Base-by-base conservation (phyloP, 768 basidiomycete species). In the Strobilomyces confusus region DNA sequence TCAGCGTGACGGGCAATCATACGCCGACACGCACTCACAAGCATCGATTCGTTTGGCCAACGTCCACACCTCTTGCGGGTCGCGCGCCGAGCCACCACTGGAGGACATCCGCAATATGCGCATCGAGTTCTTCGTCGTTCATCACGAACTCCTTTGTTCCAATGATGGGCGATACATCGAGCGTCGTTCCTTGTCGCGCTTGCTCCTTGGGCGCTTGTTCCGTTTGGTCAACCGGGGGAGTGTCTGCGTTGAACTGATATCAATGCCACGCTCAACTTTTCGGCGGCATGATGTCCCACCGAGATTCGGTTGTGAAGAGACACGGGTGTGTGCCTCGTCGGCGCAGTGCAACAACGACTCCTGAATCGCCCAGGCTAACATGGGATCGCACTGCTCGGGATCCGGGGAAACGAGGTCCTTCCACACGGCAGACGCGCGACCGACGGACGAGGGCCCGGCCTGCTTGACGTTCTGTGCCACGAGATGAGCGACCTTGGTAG, bases 11-110 rank as follows among this genome's bases (percentile, higher is more conserved):
- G 37, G 25, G 20, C 38, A 23, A 29, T 29, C 15, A 48, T 13
- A 42, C 14, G 22, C 15, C 12, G 12, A 42, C 5, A 30, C 51
- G 6, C 17, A 78, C 86, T 71, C 67, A 91, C 83, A 72, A 72
- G 76, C 92, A 92, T 46, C 91, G 76, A 51, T 75, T 61, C 4
- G 84, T 72, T 47, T 87, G 74, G 41, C 77, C 70, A 20, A 85
- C 29, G 3, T 76, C 75, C 0, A 94, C 93, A 1, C 93, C 93
- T n/a, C 69, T 67, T 0, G 92, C 82, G 29, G 76, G 72, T 37
- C 92, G 76, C 48, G 75, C 59, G 1, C 91, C 89, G 52, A 77
- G 70, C 93, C 93, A 95, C 82, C 87, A 94, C 46, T 76, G 66
- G 2, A 92, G 67, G 1, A 86, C 73, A 48, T 75, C 75, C 1